phyloP scores from a whole-genome alignment of 1,284 basidiomycete species.

The Melampsora larici-populina region DNA sequence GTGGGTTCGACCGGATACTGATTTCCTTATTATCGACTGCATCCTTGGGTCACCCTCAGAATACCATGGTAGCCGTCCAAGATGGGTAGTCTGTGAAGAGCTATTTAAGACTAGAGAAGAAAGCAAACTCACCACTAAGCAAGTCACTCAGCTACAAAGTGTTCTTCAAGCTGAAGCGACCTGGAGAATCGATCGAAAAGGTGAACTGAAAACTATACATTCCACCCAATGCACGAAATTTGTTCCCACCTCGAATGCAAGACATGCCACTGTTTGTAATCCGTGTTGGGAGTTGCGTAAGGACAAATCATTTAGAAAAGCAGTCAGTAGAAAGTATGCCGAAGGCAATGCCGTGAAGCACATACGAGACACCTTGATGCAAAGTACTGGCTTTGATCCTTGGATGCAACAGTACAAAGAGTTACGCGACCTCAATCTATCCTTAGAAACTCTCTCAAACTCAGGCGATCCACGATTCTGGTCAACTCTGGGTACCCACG shows the following conservation, averaged over 20 bases:
- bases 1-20: background rate
- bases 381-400: background rate
- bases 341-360: background rate
- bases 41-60: background rate
- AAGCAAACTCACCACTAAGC: background rate
- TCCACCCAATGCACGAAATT: background rate
- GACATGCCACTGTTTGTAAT: background rate
- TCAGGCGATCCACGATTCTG: background rate
- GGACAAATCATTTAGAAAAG: no score
- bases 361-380: background rate
- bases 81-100: background rate
- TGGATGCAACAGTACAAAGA: background rate
- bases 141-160: no score
- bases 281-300: background rate
- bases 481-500: background rate
- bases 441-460: background rate
- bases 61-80: constrained; percentile 7
- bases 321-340: background rate
- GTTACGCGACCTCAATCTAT: background rate
- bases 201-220: constrained; percentile 5
- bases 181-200: background rate
- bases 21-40: background rate
- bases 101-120: background rate
- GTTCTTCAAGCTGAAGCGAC: background rate
- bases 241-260: background rate